These are phyloP conservation scores for Schizopora paradoxa DNA, from an alignment of 1,284 basidiomycete species.

Conservation along the genomic window DNA sequence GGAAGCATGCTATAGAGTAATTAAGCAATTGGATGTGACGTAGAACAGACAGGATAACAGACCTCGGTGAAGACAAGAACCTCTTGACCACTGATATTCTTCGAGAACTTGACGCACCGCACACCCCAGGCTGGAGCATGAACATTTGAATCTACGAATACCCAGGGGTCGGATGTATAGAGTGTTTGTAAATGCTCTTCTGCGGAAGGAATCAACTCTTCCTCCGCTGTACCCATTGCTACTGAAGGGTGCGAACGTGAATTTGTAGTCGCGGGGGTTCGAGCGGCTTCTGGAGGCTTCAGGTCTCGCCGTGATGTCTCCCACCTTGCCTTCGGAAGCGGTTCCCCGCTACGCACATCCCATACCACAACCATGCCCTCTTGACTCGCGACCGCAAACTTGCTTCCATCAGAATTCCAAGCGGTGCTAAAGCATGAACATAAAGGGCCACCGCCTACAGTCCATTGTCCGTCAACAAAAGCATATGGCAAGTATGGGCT, in stretches of 20 bases:
- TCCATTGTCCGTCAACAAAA: slow-evolving; percentile 40
- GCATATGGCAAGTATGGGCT: slow-evolving; percentile 35
- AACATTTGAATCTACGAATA: too few relatives aligned
- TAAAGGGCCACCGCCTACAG: slow-evolving; percentile 1
- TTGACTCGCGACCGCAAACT: slow-evolving; percentile 83
- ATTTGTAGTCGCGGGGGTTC: too few relatives aligned
- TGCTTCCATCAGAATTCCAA: slow-evolving; percentile 73
- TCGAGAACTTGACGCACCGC: slow-evolving; percentile 71
- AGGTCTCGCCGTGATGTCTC: slow-evolving; percentile 7
- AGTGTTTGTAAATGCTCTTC: too few relatives aligned
- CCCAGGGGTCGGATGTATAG: too few relatives aligned
- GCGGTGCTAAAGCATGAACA: slow-evolving; percentile 76
- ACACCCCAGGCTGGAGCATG: slow-evolving; percentile 71
- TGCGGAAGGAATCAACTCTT: too few relatives aligned
- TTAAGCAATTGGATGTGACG: slow-evolving; percentile 7
- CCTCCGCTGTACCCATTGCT: too few relatives aligned
- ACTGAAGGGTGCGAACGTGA: too few relatives aligned
- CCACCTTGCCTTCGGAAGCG: slow-evolving; percentile 41
- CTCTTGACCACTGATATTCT: slow-evolving; percentile 48
- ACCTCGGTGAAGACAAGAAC: slow-evolving; percentile 84
- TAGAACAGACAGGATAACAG: slow-evolving; percentile 1
- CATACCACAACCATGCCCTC: slow-evolving; percentile 79
- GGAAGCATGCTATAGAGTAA: slow-evolving; percentile 56
- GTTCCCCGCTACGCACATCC: slow-evolving; percentile 70
- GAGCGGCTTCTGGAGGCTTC: too few relatives aligned